Base-by-base conservation (phyloP, 176 grass and related monocot species). In the Carex cristatella region DNA sequence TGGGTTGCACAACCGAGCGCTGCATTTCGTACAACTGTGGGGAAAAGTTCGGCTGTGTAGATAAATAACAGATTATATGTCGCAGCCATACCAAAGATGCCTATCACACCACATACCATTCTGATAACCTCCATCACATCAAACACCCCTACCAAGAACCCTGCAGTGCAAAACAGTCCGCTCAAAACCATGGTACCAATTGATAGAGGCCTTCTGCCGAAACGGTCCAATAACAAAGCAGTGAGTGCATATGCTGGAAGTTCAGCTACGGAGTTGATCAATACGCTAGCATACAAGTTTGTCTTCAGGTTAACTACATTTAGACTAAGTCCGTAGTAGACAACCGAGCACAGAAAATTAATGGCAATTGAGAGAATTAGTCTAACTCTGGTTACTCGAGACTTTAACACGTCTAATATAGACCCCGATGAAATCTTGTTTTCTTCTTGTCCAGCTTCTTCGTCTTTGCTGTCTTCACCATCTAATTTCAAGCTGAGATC, bases 221-320 rank as follows among this genome's bases (percentile, higher is more conserved):
- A 89, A 2, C 12, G 86, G 18, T 85, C 86, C 33, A 98, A 72
- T 16, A 98, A 76, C 48, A 94, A 3, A 0, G 95, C 83, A 10
- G 91, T 91, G 46, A 98, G 69, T 0, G 88, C 7, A 66, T 88
- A 98, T 0, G 92, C 91, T 0, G 92, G 95, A 84, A 94, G 87
- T 88, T 98, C 92, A 3, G 91, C 85, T 14, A 93, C n/a, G 28
- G 95, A 79, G 83, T 98, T 98, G 19, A 86, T 44, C 18, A 89
- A 32, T 30, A 98, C 95, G 10, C 83, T 90, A 62, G 89, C 61
- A 23, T 98, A 98, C 19, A 98, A 87, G 85, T 98, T 90, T 79
- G 88, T 91, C 83, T 98, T 93, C 28, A 98, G 89, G 82, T 98
- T 98, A 18, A 98, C 95, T 0, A 98, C 95, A 23, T 98, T 98